Conservation (phyloP, 2,329 filamentous ascomycete species). For the Pleoardoris graminearum region DNA sequence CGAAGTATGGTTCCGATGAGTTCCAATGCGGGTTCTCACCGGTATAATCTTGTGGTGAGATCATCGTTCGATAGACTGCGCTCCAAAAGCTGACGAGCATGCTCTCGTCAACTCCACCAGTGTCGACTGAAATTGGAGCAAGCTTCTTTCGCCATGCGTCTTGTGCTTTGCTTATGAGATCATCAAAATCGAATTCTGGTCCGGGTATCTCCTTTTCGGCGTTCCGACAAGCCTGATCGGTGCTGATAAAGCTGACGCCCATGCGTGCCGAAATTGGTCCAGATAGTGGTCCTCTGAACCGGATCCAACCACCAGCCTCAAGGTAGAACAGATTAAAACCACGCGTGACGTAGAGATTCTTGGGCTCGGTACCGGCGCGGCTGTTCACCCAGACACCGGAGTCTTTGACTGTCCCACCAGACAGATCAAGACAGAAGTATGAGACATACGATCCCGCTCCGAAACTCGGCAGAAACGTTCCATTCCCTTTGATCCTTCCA, state of each 20-base stretch:
- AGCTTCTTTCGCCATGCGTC: constrained; percentile 48
- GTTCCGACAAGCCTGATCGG: constrained; percentile 67
- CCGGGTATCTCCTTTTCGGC: constrained; percentile 69
- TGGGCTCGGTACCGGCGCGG: constrained; percentile 52
- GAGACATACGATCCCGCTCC: constrained; percentile 62
- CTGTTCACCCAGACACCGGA: constrained; percentile 63
- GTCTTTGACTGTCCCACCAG: constrained; percentile 51
- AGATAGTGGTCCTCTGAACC: constrained; percentile 60
- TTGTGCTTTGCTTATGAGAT: constrained; percentile 49
- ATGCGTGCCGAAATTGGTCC: constrained; percentile 65
- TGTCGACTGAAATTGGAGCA: constrained; percentile 43
- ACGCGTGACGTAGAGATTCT: constrained; percentile 42
- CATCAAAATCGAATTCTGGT: constrained; percentile 62
- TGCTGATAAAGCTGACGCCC: constrained; percentile 70
- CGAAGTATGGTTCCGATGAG: constrained; percentile 51
- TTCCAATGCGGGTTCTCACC: constrained; percentile 54
- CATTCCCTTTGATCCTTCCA: constrained; percentile 60
- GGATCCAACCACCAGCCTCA: constrained; percentile 39
- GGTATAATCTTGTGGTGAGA: constrained; percentile 54
- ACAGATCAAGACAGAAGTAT: constrained; percentile 66
- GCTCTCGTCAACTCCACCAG: constrained; percentile 40
- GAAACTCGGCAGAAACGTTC: constrained; percentile 64
- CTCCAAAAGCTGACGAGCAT: constrained; percentile 51
- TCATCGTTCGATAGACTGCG: constrained; percentile 50
- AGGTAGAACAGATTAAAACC: constrained; percentile 44